Base-by-base conservation (phyloP, 2,329 filamentous ascomycete genomes). In the Trichophyton schoenleinii region DNA sequence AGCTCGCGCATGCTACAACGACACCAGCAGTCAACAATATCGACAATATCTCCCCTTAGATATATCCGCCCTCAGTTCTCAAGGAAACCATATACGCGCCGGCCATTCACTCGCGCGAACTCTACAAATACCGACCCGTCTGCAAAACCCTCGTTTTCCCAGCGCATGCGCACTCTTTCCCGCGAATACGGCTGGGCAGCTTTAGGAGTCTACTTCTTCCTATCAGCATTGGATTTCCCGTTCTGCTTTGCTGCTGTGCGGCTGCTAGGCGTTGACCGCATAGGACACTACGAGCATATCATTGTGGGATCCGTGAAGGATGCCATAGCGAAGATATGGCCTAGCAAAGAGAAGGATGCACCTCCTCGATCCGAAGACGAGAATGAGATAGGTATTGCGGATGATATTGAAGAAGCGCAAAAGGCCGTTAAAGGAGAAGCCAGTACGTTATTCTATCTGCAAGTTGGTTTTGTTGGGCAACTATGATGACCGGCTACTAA, bases 141-240 rank as follows among this genome's bases (percentile, higher is more conserved):
- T 62, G 67, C 25, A 60, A 66, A 25, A 59, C 68, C 36, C 11
- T 83, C 85, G 6, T 73, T 94, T 48, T 86, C 86, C 1, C 84
- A 85, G 65, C 82, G 87, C 28, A 77, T 97, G 71, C 91, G 87
- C 74, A 90, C 89, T 71, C 82, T 99, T 53, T 91, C 87, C 2
- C 85, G 87, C 65, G 92, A 97, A 73, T 99, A 99, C 73, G 94
- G 94, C 46, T 97, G 91, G 90, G 83, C 88, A 2, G 91, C 91
- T 0, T 75, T 96, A 3, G 92, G 91, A n/a, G 89, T 99, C 13
- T 99, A 99, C 74, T 74, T 96, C 9, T 80, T 80, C 0, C 77
- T 99, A 60, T 91, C 88, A 48, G 87, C 88, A 42, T 77, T 96
- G 59, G 94, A 99, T 75, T 95, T 97, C 66, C 94, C 94, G 0